Conservation (phyloP, 805 yeast species). For the Zygosaccharomyces bailii region DNA sequence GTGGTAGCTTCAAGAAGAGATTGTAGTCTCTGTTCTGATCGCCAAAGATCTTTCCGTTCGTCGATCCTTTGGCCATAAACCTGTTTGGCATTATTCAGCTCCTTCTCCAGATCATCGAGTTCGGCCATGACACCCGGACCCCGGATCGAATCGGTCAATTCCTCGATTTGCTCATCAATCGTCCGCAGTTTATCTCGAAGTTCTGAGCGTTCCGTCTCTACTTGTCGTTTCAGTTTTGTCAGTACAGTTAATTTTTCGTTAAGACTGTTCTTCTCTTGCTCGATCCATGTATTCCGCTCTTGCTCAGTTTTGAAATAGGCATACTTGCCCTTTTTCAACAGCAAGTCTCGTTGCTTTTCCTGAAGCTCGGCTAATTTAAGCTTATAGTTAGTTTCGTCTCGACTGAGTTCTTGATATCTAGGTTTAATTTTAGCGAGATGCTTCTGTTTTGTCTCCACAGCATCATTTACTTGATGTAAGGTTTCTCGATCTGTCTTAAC, state of each 20-base stretch:
- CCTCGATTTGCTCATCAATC: constrained; percentile 33
- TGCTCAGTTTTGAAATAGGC: constrained; percentile 51
- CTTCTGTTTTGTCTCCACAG: constrained; percentile 38
- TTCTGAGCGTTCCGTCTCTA: constrained; percentile 14
- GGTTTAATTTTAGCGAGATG: constrained; percentile 42
- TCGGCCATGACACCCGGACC: constrained; percentile 36
- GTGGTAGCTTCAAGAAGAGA: constrained; percentile 53
- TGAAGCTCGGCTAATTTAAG: constrained; percentile 41
- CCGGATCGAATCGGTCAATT: constrained; percentile 38
- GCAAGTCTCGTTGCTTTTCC: constrained; percentile 54
- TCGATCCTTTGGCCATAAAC: constrained; percentile 51
- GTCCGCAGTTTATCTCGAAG: constrained; percentile 21
- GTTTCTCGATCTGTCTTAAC: constrained; percentile 27
- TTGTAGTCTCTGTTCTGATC: constrained; percentile 66
- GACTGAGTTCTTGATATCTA: constrained; percentile 38
- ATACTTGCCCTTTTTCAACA: constrained; percentile 68
- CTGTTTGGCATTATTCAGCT: constrained; percentile 36
- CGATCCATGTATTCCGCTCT: constrained; percentile 69
- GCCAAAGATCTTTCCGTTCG: constrained; percentile 69
- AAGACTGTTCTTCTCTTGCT: constrained; percentile 44
- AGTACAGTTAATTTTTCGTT: constrained; percentile 29
- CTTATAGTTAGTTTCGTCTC: constrained; percentile 42
- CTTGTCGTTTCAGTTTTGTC: constrained; percentile 25
- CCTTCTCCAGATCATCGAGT: constrained; percentile 32
- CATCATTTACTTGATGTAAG: constrained; percentile 26